These are phyloP conservation scores for Leccinellum albellum DNA, from an alignment of 768 basidiomycete genomes.

Conservation along the genomic window DNA sequence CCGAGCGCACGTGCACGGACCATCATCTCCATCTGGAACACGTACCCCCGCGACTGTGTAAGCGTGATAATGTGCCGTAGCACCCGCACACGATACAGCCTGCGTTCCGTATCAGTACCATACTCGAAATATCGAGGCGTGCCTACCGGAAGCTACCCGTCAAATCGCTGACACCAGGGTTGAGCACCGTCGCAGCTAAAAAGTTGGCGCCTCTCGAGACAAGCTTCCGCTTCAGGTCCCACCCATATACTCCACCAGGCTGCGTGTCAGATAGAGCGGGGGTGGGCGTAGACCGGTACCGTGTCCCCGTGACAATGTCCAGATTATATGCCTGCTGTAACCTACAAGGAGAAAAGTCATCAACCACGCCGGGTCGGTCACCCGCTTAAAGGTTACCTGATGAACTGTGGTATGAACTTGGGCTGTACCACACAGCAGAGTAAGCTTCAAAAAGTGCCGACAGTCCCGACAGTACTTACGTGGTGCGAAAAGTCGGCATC, in stretches of 20 bases:
- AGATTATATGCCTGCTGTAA: conserved; percentile 83
- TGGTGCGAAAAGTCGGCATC: conserved; percentile 97
- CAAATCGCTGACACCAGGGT: conserved; percentile 83
- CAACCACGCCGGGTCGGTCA: background rate
- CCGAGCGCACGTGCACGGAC: conserved; percentile 81
- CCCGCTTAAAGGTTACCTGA: conserved; percentile 46
- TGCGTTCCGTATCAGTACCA: conserved; percentile 22
- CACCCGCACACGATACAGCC: conserved; percentile 73
- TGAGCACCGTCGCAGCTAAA: conserved; percentile 79
- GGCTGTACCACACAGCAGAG: conserved; percentile 47
- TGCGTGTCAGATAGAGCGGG: conserved; percentile 54
- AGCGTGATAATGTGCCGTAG: conserved; percentile 80
- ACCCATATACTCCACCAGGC: conserved; percentile 87
- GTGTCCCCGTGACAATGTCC: conserved; percentile 91
- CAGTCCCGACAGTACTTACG: conserved; percentile 41
- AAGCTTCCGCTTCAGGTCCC: conserved; percentile 88
- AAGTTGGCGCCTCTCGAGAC: conserved; percentile 89
- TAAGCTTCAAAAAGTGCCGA: conserved; percentile 1
- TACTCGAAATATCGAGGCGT: background rate
- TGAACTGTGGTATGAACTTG: conserved; percentile 93
- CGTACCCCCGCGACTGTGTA: conserved; percentile 86
- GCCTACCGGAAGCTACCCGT: conserved; percentile 86
- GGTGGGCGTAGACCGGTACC: conserved; percentile 65
- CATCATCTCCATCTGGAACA: conserved; percentile 99
- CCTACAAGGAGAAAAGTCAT: conserved; percentile 34